Evolutionary conservation across 2,329 filamentous ascomycete genomes (phyloP), one percentile per base, ranked within the genome.

Genomic region (Cladosporium sp.): DNA sequence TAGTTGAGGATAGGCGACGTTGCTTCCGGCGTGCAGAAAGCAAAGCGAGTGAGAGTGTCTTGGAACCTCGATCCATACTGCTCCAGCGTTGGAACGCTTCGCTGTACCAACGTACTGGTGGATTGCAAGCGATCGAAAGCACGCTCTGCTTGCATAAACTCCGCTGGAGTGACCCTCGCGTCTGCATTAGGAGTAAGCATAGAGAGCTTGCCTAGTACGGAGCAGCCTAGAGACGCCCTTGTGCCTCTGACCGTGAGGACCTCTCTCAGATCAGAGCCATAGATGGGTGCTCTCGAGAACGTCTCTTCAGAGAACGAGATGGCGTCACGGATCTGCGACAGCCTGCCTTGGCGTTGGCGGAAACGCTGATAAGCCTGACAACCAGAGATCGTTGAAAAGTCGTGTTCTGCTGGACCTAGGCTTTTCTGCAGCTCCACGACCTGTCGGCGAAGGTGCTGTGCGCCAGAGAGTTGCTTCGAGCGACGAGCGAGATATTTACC

Each of bases 1-100:
- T 57, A 55, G 40, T 63, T 58, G 37, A 68, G 54, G 7, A 66
- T 57, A 1, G 65, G 81, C 0, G 90, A 89, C 3, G 95, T 84
- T 10, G 89, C 92, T 1, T 89, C 85, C 2, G 93, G 93, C 0
- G 93, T 97, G 33, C 95, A 84, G 62, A 92, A 98, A 1, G 87
- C 89, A 63, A 96, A 98, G 66, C 92, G 89, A 58, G 87, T 83
- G 49, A 98, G 85, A 2, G 80, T 84, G 0, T 82, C 83, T 62
- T 92, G 85, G 70, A 95, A 77, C 11, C 77, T 76, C 48, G 83
- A 79, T 1, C 90, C 84, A 19, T 90, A 84, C 62, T 89, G 80
- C 38, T 85, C 79, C 0, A 95, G 69, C 0, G 84, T 89, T 14
- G 84, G 82, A n/a, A 66, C 40, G 42, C 63, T 61, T 32, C 53